phyloP scores from a whole-genome alignment of 768 basidiomycete genomes.

The Chalciporus chontae region DNA sequence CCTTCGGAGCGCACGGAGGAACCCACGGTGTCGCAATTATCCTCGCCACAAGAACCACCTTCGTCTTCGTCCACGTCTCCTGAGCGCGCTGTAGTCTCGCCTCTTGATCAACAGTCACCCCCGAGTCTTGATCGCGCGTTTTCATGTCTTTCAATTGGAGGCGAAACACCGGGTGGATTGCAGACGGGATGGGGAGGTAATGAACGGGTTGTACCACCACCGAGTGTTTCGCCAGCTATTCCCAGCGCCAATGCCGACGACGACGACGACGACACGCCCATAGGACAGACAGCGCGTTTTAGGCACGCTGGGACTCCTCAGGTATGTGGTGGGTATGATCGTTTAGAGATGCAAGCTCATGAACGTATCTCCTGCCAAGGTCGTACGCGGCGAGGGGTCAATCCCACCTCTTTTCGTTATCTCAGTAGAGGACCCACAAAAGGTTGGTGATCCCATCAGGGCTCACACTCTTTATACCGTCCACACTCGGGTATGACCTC shows the following conservation, averaged over 20 bases:
- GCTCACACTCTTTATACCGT: conserved; percentile 97
- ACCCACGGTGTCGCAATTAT: conserved; percentile 5
- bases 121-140: conserved; percentile 30
- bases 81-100: conserved; percentile 28
- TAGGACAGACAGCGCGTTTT: conserved; percentile 43
- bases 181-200: conserved; percentile 44
- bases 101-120: conserved; percentile 25
- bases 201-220: conserved; percentile 18
- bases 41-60: conserved; percentile 10
- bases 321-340: conserved; percentile 2
- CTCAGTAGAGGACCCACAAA: conserved; percentile 94
- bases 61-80: conserved; percentile 18
- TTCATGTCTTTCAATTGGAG: conserved; percentile 46
- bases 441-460: conserved; percentile 93
- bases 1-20: conserved; percentile 18
- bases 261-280: conserved; percentile 69
- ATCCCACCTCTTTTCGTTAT: conserved; percentile 76
- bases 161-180: conserved; percentile 50
- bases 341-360: not conserved
- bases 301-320: conserved; percentile 26
- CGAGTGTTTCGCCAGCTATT: conserved; percentile 21
- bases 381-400: conserved; percentile 37
- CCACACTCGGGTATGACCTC: conserved; percentile 65
- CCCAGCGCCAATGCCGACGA: conserved; percentile 38
- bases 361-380: conserved; percentile 8